These are phyloP conservation scores for Solanum corneliomulleri DNA, from an alignment of 257 asterid species.

Conservation along the genomic window DNA sequence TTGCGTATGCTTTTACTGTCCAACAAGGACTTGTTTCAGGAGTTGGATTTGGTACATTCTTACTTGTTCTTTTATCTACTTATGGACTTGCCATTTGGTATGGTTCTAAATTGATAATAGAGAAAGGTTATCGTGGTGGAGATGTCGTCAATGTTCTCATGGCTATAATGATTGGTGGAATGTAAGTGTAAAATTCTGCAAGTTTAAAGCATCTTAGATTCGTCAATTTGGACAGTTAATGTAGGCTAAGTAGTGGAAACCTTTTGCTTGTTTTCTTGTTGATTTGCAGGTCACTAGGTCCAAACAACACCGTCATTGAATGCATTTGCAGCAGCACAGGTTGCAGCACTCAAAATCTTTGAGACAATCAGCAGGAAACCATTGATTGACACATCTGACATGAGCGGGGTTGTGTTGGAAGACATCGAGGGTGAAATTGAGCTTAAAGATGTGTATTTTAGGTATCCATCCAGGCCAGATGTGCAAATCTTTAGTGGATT, in stretches of 20 bases:
- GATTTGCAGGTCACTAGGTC: conserved; percentile 10
- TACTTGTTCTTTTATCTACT: conserved; percentile 29
- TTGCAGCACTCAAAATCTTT: conserved; percentile 11
- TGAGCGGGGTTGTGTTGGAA: conserved; percentile 8
- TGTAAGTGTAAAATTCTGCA: conserved; percentile 8
- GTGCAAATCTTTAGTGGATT: conserved; percentile 19
- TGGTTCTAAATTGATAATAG: conserved; percentile 43
- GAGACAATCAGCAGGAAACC: conserved; percentile 5
- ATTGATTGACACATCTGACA: not conserved
- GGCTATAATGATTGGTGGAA: conserved; percentile 32
- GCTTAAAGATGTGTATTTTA: conserved; percentile 17
- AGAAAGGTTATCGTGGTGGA: conserved; percentile 45
- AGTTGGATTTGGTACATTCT: conserved; percentile 36
- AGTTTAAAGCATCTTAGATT: not conserved
- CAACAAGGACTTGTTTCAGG: conserved; percentile 57
- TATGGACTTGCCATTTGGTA: conserved; percentile 65
- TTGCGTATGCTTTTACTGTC: conserved; percentile 37
- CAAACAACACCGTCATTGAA: conserved; percentile 5
- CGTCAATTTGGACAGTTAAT: not conserved
- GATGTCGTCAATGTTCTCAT: conserved; percentile 35
- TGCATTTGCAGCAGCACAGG: conserved; percentile 10
- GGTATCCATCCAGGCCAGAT: conserved; percentile 16
- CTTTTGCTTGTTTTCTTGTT: not conserved
- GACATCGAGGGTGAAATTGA: conserved; percentile 22
- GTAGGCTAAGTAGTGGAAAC: not conserved